These are phyloP conservation scores for Maudiozyma bulderi DNA, from an alignment of 805 yeast species.

Conservation along the genomic window DNA sequence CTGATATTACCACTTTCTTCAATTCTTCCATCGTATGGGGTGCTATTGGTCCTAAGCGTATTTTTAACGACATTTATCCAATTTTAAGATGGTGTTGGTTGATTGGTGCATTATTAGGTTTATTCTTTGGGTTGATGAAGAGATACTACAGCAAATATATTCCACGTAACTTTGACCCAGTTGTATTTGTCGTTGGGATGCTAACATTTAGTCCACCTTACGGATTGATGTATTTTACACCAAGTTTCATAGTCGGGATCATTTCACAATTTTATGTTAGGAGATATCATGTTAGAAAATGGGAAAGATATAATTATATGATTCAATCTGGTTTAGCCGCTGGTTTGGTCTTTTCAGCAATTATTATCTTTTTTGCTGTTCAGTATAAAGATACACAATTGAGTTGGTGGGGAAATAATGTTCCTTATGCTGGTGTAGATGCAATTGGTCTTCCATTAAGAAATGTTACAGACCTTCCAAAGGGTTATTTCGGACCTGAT, in stretches of 20 bases:
- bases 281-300: constrained; percentile 43
- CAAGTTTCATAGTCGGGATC: constrained; percentile 25
- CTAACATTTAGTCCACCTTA: constrained; percentile 41
- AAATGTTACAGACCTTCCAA: constrained; percentile 9
- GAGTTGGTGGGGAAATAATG: constrained; percentile 62
- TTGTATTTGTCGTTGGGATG: constrained; percentile 43
- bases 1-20: constrained; percentile 35
- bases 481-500: constrained; percentile 21
- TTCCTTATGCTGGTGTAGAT: constrained; percentile 17
- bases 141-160: constrained; percentile 20
- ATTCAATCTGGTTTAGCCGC: constrained; percentile 48
- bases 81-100: constrained; percentile 55
- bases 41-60: constrained; percentile 46
- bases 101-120: constrained; percentile 36
- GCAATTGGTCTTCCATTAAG: constrained; percentile 8
- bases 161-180: constrained; percentile 38
- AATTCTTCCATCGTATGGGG: constrained; percentile 48
- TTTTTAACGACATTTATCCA: constrained; percentile 51
- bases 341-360: constrained; percentile 52
- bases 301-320: constrained; percentile 42
- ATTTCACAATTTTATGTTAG: constrained; percentile 43
- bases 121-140: constrained; percentile 23
- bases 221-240: constrained; percentile 31
- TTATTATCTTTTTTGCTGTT: constrained; percentile 42
- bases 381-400: constrained; percentile 35